phyloP scores from a whole-genome alignment of 1,284 basidiomycete genomes.

The Ganoderma meredithae region DNA sequence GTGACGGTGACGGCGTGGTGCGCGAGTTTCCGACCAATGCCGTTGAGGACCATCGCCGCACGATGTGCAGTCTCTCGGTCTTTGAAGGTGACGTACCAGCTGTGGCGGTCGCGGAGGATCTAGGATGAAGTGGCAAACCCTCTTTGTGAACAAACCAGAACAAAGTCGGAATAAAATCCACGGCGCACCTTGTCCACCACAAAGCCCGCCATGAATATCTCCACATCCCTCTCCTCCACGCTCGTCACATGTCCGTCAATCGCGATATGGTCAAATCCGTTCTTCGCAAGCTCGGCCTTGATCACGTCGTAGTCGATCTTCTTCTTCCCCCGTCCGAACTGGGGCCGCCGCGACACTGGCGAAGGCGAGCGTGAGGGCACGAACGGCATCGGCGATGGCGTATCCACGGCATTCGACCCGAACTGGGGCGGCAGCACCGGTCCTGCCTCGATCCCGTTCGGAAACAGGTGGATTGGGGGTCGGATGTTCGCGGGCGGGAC shows the following conservation, averaged over 20 bases:
- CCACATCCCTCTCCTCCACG: constrained; percentile 71
- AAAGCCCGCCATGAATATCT: constrained; percentile 66
- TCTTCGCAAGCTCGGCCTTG: constrained; percentile 62
- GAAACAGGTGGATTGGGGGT: constrained; percentile 33
- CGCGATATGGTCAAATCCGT: constrained; percentile 69
- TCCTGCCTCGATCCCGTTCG: constrained; percentile 28
- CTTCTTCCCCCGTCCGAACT: constrained; percentile 42
- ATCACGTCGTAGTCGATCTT: constrained; percentile 54
- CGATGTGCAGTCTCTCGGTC: constrained; percentile 65
- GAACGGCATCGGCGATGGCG: constrained; percentile 26
- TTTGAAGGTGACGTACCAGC: constrained; percentile 76
- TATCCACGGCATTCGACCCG: constrained; percentile 26
- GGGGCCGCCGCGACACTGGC: constrained; percentile 49
- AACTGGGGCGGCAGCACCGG: constrained; percentile 29
- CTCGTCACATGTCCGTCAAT: constrained; percentile 59
- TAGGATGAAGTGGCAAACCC: constrained; percentile 37
- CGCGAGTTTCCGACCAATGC: constrained; percentile 58
- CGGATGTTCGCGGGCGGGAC: constrained; percentile 25
- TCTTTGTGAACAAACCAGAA: constrained; percentile 12
- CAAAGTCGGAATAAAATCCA: neutral
- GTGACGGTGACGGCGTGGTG: constrained; percentile 67
- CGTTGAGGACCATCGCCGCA: constrained; percentile 63
- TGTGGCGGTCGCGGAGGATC: constrained; percentile 71
- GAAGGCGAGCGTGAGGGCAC: constrained; percentile 55
- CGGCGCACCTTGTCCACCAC: constrained; percentile 67